Base-by-base conservation (phyloP, 192 early-diverging fungal genomes). In the Kickxella alabastrina region DNA sequence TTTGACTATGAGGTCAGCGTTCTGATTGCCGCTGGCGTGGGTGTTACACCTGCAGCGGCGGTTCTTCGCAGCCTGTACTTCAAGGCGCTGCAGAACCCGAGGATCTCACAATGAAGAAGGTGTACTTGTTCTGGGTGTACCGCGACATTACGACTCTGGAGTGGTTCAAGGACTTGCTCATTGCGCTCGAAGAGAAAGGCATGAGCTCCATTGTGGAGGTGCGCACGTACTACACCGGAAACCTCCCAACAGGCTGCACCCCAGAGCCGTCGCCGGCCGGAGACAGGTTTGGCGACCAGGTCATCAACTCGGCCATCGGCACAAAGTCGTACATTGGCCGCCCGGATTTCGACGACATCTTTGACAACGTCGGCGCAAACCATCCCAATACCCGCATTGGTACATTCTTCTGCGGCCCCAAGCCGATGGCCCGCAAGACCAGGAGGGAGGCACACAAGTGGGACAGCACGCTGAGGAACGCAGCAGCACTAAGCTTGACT, bases 321-420 rank as follows among this genome's bases (percentile, higher is more conserved):
- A 79, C 82, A 8, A 78, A 58, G 2, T 87, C 89, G 6, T 82
- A 88, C 52, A 82, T 82, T 41, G 91, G 91, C 18, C 64, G 90
- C 3, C 91, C 91, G 0, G 83, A 86, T 58, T 92, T 82, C 66
- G 81, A 85, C 59, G 45, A 54, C 32, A 80, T 92, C 36, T 88
- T 91, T 61, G 65, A 79, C 31, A 64, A 58, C 7, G 49, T 91
- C n/a, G 66, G 79, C 2, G 48, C 41, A 2, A 61, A 40, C 5
- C 84, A 90, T 47, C 82, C 82, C 0, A 76, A 63, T 6, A 81
- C 80, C 6, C 80, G 87, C 40, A 73, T 92, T n/a, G 91, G 90
- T 7, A 84, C 90, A 7, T 90, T 93, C 46, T 89, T 88, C 56
- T 91, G 90, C 45, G 90, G 91, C 1, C 90, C 88, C 9, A 89